A percentile compares a stretch with the other conserved stretches of the same genome.
phyloP scores from a whole-genome alignment of 2,329 filamentous ascomycete genomes.

The Alternaria gansuensis region DNA sequence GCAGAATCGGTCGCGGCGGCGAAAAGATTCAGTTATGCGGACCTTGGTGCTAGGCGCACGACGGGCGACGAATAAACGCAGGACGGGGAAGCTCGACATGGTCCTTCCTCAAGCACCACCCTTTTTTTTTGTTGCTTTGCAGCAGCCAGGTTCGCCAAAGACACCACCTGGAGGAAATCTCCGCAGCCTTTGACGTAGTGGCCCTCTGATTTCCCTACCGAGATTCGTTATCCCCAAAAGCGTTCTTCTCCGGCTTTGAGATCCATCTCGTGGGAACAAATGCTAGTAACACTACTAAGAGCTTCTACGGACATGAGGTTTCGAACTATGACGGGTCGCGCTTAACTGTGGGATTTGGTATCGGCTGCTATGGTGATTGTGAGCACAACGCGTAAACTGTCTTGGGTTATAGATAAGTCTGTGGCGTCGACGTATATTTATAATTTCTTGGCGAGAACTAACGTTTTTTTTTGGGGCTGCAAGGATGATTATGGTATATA shows the following conservation, averaged over 20 bases:
- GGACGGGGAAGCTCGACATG: slow-evolving; percentile 67
- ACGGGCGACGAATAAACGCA: slow-evolving; percentile 83
- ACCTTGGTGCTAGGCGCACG: slow-evolving; percentile 89
- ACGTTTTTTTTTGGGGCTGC: slow-evolving; percentile 48
- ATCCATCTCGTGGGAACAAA: slow-evolving; percentile 60
- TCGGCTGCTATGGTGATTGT: slow-evolving; percentile 54
- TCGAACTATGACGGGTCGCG: slow-evolving; percentile 46
- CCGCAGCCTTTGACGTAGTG: slow-evolving; percentile 36
- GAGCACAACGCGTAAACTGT: slow-evolving; percentile 50
- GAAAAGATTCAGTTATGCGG: slow-evolving; percentile 87
- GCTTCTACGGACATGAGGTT: slow-evolving; percentile 51
- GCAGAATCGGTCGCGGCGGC: slow-evolving; percentile 77
- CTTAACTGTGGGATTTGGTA: slow-evolving; percentile 50
- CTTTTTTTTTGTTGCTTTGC: slow-evolving; percentile 56
- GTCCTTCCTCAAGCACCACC: no score
- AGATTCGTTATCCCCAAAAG: slow-evolving; percentile 23
- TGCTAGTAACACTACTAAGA: slow-evolving; percentile 52
- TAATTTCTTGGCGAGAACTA: slow-evolving; percentile 52
- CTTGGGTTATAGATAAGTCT: slow-evolving; percentile 53
- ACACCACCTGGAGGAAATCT: slow-evolving; percentile 49
- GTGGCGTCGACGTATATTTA: slow-evolving; percentile 55
- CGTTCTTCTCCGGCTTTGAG: slow-evolving; percentile 31
- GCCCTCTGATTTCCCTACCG: slow-evolving; percentile 35
- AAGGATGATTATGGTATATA: slow-evolving; percentile 54
- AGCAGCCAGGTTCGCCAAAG: slow-evolving; percentile 62